Percentiles rank a stretch among this genome's conserved stretches.
Evolutionary conservation across 768 basidiomycete species (phyloP).

Genomic region (Solioccasus polychromus): DNA sequence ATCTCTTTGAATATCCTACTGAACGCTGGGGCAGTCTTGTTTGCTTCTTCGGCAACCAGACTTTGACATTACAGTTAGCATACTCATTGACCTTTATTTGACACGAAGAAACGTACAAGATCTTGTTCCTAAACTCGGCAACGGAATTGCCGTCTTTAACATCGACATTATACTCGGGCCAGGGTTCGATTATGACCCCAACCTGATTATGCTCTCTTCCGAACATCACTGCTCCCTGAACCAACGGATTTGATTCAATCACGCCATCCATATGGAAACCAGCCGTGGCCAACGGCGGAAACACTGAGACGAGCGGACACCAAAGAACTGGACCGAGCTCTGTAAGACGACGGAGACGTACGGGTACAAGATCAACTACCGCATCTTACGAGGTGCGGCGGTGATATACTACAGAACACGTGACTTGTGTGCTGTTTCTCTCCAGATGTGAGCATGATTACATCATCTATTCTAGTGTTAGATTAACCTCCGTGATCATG

Average conservation of each 20-base stretch:
- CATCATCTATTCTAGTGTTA: conserved; percentile 31
- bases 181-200: conserved; percentile 34
- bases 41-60: conserved; percentile 40
- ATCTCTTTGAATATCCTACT: conserved; percentile 49
- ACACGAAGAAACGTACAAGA: conserved; percentile 19
- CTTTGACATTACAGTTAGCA: conserved; percentile 16
- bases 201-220: conserved; percentile 32
- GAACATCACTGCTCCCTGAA: conserved; percentile 32
- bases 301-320: too few relatives aligned
- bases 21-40: conserved; percentile 36
- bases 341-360: too few relatives aligned
- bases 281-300: too few relatives aligned
- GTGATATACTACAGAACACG: too few relatives aligned
- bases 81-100: too few relatives aligned
- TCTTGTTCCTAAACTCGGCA: conserved; percentile 14
- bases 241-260: conserved; percentile 19
- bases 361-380: too few relatives aligned
- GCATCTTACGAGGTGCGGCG: too few relatives aligned
- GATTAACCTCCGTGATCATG: not conserved
- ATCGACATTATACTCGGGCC: conserved; percentile 12
- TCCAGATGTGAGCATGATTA: conserved; percentile 26
- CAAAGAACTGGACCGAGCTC: too few relatives aligned
- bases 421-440: too few relatives aligned
- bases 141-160: conserved; percentile 4
- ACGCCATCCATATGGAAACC: conserved; percentile 26